phyloP scores from a whole-genome alignment of 2,329 filamentous ascomycete genomes.

The Curvularia sp. region DNA sequence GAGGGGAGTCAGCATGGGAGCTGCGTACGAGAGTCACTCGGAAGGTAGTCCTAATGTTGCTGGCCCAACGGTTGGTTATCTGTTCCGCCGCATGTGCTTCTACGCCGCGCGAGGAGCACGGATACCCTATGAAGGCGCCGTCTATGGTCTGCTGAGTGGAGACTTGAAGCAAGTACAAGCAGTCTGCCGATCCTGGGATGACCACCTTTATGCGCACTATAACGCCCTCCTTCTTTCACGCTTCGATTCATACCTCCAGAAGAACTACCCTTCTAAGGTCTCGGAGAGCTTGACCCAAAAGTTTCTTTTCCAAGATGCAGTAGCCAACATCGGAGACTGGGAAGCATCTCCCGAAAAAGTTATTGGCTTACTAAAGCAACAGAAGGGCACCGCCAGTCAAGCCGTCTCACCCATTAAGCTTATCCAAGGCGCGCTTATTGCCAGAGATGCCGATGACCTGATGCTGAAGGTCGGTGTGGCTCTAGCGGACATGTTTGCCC shows the following conservation, averaged over 20 bases:
- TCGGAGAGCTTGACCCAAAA: slow-evolving; percentile 63
- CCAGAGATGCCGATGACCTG: slow-evolving; percentile 60
- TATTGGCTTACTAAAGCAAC: slow-evolving; percentile 65
- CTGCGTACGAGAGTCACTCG: slow-evolving; percentile 61
- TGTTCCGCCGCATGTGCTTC: slow-evolving; percentile 82
- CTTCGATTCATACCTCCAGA: slow-evolving; percentile 74
- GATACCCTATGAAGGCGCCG: slow-evolving; percentile 83
- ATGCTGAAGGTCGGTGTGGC: slow-evolving; percentile 54
- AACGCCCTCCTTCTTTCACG: slow-evolving; percentile 83
- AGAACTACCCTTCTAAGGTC: slow-evolving; percentile 59
- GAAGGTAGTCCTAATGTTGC: slow-evolving; percentile 50
- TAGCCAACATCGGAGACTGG: slow-evolving; percentile 67
- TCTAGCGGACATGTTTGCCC: slow-evolving; percentile 49
- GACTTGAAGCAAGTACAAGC: slow-evolving; percentile 79
- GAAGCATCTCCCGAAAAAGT: slow-evolving; percentile 61
- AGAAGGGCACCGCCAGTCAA: slow-evolving; percentile 64
- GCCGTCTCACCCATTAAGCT: slow-evolving; percentile 72
- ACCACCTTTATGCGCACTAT: slow-evolving; percentile 85
- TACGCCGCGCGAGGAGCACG: slow-evolving; percentile 72
- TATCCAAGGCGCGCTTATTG: slow-evolving; percentile 77
- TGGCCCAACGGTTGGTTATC: slow-evolving; percentile 52
- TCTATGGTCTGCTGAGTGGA: slow-evolving; percentile 89
- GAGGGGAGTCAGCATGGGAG: slow-evolving; percentile 84
- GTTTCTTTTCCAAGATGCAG: slow-evolving; percentile 69
- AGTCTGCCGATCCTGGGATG: slow-evolving; percentile 82